These are phyloP conservation scores for Thinopyrum elongatum DNA, from an alignment of 176 grass and related monocot genomes.

Conservation along the genomic window DNA sequence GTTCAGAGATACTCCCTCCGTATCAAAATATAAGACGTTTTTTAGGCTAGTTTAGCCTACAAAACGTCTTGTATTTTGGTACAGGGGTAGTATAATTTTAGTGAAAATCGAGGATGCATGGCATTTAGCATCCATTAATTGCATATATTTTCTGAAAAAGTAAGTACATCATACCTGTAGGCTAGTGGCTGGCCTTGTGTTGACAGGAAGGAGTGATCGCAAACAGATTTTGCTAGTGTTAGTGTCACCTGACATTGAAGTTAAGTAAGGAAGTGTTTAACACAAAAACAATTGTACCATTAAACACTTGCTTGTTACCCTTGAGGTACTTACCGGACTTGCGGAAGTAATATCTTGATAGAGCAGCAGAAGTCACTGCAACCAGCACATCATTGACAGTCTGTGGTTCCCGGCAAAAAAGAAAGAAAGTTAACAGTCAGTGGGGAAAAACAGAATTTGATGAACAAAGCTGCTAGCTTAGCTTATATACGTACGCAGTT, in stretches of 20 bases:
- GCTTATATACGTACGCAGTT: not conserved
- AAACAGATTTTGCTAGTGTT: not conserved
- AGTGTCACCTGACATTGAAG: not conserved
- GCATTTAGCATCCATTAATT: too few species aligned
- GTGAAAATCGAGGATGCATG: too few species aligned
- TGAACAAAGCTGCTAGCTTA: not conserved
- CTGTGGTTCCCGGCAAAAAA: not conserved
- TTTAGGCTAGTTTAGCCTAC: too few species aligned
- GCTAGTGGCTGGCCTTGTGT: not conserved
- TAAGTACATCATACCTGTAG: too few species aligned
- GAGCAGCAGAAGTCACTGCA: not conserved
- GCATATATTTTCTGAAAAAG: too few species aligned
- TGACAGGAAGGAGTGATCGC: not conserved
- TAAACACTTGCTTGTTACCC: too few species aligned
- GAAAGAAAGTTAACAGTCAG: too few species aligned
- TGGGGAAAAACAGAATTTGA: not conserved
- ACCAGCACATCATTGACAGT: not conserved
- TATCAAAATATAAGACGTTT: too few species aligned
- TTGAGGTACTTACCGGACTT: not conserved
- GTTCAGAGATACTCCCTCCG: too few species aligned
- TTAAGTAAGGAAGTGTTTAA: not conserved
- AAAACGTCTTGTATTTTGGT: too few species aligned
- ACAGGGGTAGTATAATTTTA: too few species aligned
- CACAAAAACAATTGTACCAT: too few species aligned
- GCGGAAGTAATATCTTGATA: not conserved